Conservation (phyloP, 148 eudicot species). For the Salicornia ramosissima region DNA sequence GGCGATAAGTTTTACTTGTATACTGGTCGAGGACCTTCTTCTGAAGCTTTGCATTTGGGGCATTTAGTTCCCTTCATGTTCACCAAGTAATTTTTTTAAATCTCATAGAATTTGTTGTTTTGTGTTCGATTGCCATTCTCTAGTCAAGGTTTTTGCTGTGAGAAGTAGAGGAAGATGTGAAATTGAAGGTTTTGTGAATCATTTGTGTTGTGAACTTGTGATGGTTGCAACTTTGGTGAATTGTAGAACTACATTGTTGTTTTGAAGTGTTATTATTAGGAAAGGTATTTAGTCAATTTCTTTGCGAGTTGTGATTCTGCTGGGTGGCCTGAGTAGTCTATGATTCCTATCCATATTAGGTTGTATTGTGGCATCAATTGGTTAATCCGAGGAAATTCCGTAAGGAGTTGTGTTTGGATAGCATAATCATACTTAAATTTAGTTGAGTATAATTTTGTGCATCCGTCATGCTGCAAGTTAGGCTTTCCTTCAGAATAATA, state of each 20-base stretch:
- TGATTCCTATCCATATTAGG: no score
- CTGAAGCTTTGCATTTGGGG: slow-evolving; percentile 91
- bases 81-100: slow-evolving; percentile 60
- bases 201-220: neutral
- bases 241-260: neutral
- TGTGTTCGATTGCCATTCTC: neutral
- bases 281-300: no score
- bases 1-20: slow-evolving; percentile 86
- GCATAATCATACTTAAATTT: no score
- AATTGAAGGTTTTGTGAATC: neutral
- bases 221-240: neutral
- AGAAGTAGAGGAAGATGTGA: neutral
- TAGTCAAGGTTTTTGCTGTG: neutral
- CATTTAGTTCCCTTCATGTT: slow-evolving; percentile 97
- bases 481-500: neutral
- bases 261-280: neutral
- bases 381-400: no score
- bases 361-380: no score
- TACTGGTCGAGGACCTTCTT: slow-evolving; percentile 94
- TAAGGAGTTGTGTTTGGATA: no score
- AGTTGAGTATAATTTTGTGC: no score
- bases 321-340: neutral
- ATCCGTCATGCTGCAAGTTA: neutral
- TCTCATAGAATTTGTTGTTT: neutral
- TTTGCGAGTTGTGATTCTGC: neutral